These are phyloP conservation scores for Dactylellina sp. DNA, from an alignment of 2,329 filamentous ascomycete species.

Conservation along the genomic window DNA sequence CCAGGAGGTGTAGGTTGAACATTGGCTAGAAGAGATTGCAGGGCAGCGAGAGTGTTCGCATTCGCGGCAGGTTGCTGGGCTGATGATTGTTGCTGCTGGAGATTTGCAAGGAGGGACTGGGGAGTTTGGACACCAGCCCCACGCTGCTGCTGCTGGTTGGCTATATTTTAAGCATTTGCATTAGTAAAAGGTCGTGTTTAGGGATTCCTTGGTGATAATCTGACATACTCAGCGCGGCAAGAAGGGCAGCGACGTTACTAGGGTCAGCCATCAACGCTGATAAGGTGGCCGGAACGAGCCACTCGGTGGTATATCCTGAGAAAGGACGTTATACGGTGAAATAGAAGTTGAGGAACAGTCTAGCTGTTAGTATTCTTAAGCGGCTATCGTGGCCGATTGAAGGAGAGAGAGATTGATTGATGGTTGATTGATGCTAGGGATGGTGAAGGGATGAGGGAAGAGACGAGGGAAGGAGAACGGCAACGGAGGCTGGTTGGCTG, in stretches of 20 bases:
- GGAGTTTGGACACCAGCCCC: conserved; percentile 50
- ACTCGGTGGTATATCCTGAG: background rate
- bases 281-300: conserved; percentile 17
- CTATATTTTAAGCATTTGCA: conserved; percentile 14
- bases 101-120: conserved; percentile 29
- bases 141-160: conserved; percentile 53
- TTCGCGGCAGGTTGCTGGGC: conserved; percentile 34
- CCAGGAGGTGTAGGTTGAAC: conserved; percentile 43
- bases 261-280: conserved; percentile 59
- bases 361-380: background rate
- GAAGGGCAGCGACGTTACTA: conserved; percentile 60
- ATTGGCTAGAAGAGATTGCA: conserved; percentile 44
- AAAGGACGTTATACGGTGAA: conserved; percentile 35
- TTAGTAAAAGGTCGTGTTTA: conserved; percentile 4
- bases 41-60: conserved; percentile 36
- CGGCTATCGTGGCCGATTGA: background rate
- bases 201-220: conserved; percentile 6
- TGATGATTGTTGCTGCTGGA: conserved; percentile 39
- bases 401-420: background rate
- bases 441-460: conserved; percentile 2
- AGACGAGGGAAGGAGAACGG: background rate
- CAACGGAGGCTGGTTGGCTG: conserved; percentile 27
- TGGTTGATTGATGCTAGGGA: background rate
- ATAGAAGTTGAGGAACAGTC: conserved; percentile 22
- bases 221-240: conserved; percentile 60